These are phyloP conservation scores for Alternaria tenuissima DNA, from an alignment of 2,329 filamentous ascomycete genomes.

Conservation along the genomic window DNA sequence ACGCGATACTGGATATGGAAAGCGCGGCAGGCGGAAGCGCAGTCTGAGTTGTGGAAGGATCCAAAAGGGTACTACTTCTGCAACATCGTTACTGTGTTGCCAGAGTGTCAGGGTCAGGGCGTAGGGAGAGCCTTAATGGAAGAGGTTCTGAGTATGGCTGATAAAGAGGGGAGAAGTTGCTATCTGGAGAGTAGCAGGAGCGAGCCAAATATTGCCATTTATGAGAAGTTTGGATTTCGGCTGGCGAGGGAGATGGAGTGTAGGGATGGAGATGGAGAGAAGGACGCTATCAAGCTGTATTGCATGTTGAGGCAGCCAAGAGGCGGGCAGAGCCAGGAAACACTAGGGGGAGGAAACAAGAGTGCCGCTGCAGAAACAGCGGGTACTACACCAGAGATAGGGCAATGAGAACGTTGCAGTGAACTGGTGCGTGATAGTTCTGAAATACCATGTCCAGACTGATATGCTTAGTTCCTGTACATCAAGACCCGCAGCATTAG, in stretches of 20 bases:
- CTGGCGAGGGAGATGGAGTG: conserved; percentile 72
- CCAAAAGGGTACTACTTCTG: conserved; percentile 76
- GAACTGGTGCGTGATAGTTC: not conserved
- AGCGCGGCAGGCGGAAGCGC: conserved; percentile 67
- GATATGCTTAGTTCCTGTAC: not conserved
- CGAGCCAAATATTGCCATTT: conserved; percentile 74
- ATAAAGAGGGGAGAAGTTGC: conserved; percentile 69
- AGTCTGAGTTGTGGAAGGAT: conserved; percentile 70
- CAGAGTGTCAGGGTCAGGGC: conserved; percentile 70
- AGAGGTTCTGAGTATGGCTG: conserved; percentile 68
- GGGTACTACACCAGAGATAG: not conserved
- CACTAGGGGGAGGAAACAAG: not conserved
- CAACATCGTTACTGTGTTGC: conserved; percentile 75
- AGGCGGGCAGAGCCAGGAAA: not conserved
- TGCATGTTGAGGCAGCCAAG: conserved; percentile 56
- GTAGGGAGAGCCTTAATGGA: conserved; percentile 72
- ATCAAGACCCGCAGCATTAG: not conserved
- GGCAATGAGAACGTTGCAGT: not conserved
- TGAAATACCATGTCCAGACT: not conserved
- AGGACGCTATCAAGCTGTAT: conserved; percentile 53
- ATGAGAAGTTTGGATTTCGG: conserved; percentile 73
- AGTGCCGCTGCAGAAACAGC: not conserved
- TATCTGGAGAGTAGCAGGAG: conserved; percentile 76
- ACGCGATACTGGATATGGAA: conserved; percentile 80
- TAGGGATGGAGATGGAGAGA: conserved; percentile 66